Percentiles rank a stretch among this genome's conserved stretches.
phyloP scores from a whole-genome alignment of 305 asterid species.

The Fraxinus sp. region DNA sequence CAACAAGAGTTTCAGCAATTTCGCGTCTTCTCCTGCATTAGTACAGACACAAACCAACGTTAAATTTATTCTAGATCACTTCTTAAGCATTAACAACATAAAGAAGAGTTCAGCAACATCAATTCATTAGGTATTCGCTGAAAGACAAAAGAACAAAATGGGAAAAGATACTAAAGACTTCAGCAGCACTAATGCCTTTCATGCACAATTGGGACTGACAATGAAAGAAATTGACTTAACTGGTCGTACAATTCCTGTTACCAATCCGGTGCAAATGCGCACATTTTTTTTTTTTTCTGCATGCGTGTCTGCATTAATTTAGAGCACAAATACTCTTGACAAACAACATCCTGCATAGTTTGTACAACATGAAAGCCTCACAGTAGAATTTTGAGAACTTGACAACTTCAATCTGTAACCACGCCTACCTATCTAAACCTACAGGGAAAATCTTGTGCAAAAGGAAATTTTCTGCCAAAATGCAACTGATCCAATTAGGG shows the following conservation, averaged over 20 bases:
- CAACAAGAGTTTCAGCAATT: slow-evolving; percentile 94
- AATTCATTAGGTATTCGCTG: slow-evolving; percentile 11
- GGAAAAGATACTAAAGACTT: not conserved
- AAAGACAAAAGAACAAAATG: not conserved
- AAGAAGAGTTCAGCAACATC: not conserved
- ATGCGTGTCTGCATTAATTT: not conserved
- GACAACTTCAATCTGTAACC: slow-evolving; percentile 8
- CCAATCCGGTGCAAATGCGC: not conserved
- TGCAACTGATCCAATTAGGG: slow-evolving; percentile 1
- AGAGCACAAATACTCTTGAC: not conserved
- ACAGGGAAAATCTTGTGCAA: slow-evolving; percentile 8
- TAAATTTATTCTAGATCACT: slow-evolving; percentile 20
- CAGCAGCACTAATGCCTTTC: not conserved
- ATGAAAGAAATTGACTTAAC: slow-evolving; percentile 4
- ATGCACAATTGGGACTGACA: not conserved
- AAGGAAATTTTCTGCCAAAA: slow-evolving; percentile 8
- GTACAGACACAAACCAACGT: slow-evolving; percentile 14
- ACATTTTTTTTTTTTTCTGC: not conserved
- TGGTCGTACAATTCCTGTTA: not conserved
- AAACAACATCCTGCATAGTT: not conserved
- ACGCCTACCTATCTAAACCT: not conserved
- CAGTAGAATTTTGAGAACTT: slow-evolving; percentile 13
- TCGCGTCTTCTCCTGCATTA: slow-evolving; percentile 86
- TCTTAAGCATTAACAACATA: slow-evolving; percentile 8
- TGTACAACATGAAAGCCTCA: not conserved